Percentiles rank a stretch among this genome's conserved stretches.
Evolutionary conservation across 108 stramenopile genomes (phyloP).

Genomic region (Stephanodiscus triporus): DNA sequence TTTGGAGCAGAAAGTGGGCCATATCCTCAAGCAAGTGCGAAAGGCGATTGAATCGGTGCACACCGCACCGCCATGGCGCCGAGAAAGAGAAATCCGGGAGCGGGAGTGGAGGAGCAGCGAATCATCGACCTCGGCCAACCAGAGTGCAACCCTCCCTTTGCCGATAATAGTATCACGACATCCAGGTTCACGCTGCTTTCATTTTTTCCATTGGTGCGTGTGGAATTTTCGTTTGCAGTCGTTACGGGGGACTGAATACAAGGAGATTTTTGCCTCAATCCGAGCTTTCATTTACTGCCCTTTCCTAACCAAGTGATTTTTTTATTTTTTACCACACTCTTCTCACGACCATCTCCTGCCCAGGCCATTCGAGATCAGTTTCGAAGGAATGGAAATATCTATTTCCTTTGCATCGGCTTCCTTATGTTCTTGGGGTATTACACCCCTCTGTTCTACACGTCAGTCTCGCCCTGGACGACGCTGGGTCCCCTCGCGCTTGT

Average conservation of each 20-base stretch:
- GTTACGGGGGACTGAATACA: not conserved
- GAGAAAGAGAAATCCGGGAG: not conserved
- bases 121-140: constrained; percentile 42
- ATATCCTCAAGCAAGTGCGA: not conserved
- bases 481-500: constrained; percentile 90
- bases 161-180: constrained; percentile 52
- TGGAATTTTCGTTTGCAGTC: not conserved
- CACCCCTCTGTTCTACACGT: constrained; percentile 79
- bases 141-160: constrained; percentile 43
- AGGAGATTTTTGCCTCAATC: not conserved
- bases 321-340: constrained; percentile 2
- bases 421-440: constrained; percentile 95
- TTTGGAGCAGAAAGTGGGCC: not conserved
- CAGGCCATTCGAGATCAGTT: constrained; percentile 84
- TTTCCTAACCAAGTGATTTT: constrained; percentile 2
- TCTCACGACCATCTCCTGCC: not conserved
- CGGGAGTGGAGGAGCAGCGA: constrained; percentile 28
- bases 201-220: constrained; percentile 83
- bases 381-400: constrained; percentile 92
- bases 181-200: constrained; percentile 70
- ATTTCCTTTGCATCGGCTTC: constrained; percentile 92
- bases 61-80: constrained; percentile 1
- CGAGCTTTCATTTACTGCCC: not conserved
- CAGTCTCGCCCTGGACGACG: constrained; percentile 93
- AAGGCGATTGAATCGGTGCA: not conserved